phyloP scores from a whole-genome alignment of 345 rosid species.

The Populus pruinosa region DNA sequence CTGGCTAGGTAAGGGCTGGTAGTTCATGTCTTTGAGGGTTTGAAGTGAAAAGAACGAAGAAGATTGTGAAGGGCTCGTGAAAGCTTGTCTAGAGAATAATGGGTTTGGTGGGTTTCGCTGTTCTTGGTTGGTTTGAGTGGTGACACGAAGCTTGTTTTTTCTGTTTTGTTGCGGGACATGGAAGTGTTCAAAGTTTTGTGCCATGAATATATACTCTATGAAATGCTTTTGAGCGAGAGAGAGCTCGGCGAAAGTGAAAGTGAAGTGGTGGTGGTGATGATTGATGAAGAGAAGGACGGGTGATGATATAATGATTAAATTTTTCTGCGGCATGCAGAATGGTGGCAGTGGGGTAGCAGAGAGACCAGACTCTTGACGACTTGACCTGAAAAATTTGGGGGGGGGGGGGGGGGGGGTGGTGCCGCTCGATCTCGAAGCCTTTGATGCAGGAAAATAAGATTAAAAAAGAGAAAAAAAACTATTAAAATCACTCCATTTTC shows the following conservation, averaged over 20 bases:
- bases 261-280: constrained; percentile 1
- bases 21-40: neutral
- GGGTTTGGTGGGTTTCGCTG: constrained; percentile 13
- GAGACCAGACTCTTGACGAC: neutral
- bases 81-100: neutral
- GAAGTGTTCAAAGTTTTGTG: constrained; percentile 23
- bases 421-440: too few species aligned
- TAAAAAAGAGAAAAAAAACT: too few species aligned
- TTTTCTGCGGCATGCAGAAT: neutral
- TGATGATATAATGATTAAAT: constrained; percentile 6
- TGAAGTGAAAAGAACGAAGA: neutral
- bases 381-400: neutral
- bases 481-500: too few species aligned
- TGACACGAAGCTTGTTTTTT: constrained; percentile 34
- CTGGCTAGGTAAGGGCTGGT: constrained; percentile 2
- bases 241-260: neutral
- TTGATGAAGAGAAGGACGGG: neutral
- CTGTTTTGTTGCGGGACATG: constrained; percentile 39
- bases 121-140: constrained; percentile 11
- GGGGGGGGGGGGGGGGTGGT: too few species aligned
- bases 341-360: constrained; percentile 5
- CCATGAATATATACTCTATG: constrained; percentile 19
- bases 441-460: too few species aligned
- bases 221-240: neutral
- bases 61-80: constrained; percentile 1